phyloP scores from a whole-genome alignment of 441 rosid genomes.

The Oxalis stricta region DNA sequence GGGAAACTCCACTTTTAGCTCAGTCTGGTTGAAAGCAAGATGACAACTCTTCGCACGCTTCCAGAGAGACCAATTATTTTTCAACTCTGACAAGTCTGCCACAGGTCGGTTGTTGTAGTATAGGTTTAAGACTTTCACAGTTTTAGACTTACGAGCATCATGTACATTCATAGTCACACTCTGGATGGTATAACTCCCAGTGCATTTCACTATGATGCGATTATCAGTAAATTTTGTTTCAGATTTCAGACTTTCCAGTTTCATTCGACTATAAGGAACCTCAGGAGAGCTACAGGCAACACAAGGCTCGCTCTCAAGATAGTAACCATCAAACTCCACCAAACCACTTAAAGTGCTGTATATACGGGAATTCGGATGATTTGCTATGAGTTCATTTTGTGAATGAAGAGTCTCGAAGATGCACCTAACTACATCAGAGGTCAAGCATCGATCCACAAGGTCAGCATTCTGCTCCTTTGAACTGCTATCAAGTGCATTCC shows the following conservation, averaged over 20 bases:
- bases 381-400: constrained; percentile 98
- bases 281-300: constrained; percentile 99
- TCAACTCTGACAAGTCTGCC: constrained; percentile 95
- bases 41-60: constrained; percentile 99
- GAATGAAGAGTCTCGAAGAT: constrained; percentile 90
- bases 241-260: constrained; percentile 96
- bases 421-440: constrained; percentile 66
- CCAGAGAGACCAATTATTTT: constrained; percentile 99
- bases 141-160: constrained; percentile 97
- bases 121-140: constrained; percentile 95
- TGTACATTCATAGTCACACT: constrained; percentile 99
- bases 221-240: constrained; percentile 99
- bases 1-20: constrained; percentile 97
- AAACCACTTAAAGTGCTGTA: constrained; percentile 91
- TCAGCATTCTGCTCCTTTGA: constrained; percentile 64
- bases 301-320: constrained; percentile 99
- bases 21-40: constrained; percentile 97
- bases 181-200: constrained; percentile 98
- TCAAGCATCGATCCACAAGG: constrained; percentile 78
- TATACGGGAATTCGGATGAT: constrained; percentile 99
- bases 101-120: constrained; percentile 98
- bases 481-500: constrained; percentile 71
- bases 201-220: constrained; percentile 97
- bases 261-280: constrained; percentile 98
- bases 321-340: constrained; percentile 99